Conservation (phyloP, 2,329 filamentous ascomycete species). For the Hypoxylon sp. region DNA sequence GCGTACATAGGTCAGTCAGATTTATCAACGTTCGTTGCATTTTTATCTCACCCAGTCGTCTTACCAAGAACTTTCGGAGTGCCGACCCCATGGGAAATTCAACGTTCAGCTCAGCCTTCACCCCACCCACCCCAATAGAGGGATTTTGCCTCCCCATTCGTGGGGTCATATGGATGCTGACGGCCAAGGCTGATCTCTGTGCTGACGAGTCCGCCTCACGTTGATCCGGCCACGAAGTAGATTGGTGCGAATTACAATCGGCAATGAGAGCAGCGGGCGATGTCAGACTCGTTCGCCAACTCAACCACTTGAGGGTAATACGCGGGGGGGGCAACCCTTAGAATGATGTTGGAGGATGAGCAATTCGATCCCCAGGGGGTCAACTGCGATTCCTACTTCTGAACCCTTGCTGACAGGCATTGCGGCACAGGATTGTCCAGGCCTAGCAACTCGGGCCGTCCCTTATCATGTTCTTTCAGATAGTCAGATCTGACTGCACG, state of each 20-base stretch:
- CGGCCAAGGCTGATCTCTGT: conserved; percentile 38
- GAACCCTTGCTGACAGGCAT: conserved; percentile 38
- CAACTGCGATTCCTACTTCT: conserved; percentile 22
- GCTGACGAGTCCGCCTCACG: conserved; percentile 44
- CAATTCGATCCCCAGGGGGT: conserved; percentile 12
- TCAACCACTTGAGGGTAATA: conserved; percentile 42
- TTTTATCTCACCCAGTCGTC: conserved; percentile 33
- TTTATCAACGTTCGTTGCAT: conserved; percentile 33
- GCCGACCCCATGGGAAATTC: conserved; percentile 44
- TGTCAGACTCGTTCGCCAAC: conserved; percentile 36
- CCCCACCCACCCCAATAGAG: conserved; percentile 32
- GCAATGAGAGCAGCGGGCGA: conserved; percentile 27
- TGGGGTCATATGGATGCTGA: conserved; percentile 45
- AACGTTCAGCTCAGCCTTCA: conserved; percentile 44
- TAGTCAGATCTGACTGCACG: conserved; percentile 41
- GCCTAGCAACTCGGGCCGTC: conserved; percentile 41
- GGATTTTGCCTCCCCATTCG: conserved; percentile 32
- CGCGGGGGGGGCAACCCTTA: conserved; percentile 17
- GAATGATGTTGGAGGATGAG: conserved; percentile 30
- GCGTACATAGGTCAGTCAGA: conserved; percentile 20
- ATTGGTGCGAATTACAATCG: conserved; percentile 35
- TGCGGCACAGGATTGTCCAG: conserved; percentile 39
- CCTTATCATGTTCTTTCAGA: conserved; percentile 44
- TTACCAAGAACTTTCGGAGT: conserved; percentile 42
- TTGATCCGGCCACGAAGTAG: conserved; percentile 32